These are phyloP conservation scores for Tetrapisispora namnaoensis DNA, from an alignment of 805 yeast species.

Conservation along the genomic window DNA sequence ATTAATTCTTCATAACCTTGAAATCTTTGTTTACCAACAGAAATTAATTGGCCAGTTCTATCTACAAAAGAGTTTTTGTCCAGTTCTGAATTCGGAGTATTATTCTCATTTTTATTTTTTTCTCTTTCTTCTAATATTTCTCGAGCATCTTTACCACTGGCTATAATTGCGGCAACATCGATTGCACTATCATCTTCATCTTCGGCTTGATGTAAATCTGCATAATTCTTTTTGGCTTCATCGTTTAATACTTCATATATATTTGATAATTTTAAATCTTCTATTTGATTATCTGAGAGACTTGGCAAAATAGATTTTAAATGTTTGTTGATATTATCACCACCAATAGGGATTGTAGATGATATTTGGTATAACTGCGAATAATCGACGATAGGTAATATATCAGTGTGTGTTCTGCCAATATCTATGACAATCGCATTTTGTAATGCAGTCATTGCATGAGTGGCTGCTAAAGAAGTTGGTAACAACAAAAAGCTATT, in stretches of 20 bases:
- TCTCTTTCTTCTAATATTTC: conserved; percentile 62
- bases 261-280: conserved; percentile 58
- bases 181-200: conserved; percentile 58
- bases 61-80: conserved; percentile 68
- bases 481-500: conserved; percentile 67
- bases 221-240: conserved; percentile 51
- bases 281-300: conserved; percentile 50
- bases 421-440: conserved; percentile 72
- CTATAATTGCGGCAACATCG: conserved; percentile 83
- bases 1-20: conserved; percentile 63
- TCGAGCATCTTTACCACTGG: conserved; percentile 57
- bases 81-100: conserved; percentile 50
- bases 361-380: conserved; percentile 50
- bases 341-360: conserved; percentile 47
- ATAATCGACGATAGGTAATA: conserved; percentile 71
- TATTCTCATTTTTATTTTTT: conserved; percentile 32
- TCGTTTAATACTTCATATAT: conserved; percentile 74
- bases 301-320: conserved; percentile 49
- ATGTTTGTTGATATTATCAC: conserved; percentile 47
- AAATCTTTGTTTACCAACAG: conserved; percentile 84
- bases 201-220: conserved; percentile 40
- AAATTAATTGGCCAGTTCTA: conserved; percentile 42
- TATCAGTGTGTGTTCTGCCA: conserved; percentile 65
- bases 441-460: conserved; percentile 58
- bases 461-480: conserved; percentile 55